Conservation (phyloP, 179 eudicot species). For the Sideroxylon spinosum region DNA sequence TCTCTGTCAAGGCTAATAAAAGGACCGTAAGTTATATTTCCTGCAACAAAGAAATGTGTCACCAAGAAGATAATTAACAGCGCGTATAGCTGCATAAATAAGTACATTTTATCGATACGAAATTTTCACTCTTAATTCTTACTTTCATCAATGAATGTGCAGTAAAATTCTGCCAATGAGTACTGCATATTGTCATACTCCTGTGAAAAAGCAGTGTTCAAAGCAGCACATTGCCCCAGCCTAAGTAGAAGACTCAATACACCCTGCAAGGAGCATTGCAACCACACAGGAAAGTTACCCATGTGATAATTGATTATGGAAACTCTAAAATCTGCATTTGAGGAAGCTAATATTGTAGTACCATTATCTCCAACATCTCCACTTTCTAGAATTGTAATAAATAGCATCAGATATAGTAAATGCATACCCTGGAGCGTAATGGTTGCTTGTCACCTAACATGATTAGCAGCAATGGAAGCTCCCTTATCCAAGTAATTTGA, state of each 20-base stretch:
- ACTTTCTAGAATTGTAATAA: neutral
- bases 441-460: conserved; percentile 57
- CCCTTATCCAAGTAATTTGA: conserved; percentile 63
- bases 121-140: conserved; percentile 8
- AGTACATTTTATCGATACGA: neutral
- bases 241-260: conserved; percentile 66
- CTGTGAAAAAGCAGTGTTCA: conserved; percentile 40
- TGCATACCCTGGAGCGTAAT: conserved; percentile 47
- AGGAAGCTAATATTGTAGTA: neutral
- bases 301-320: neutral
- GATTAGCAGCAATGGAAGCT: conserved; percentile 59
- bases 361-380: neutral
- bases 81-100: conserved; percentile 1
- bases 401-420: neutral
- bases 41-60: conserved; percentile 39
- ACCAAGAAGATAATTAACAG: neutral
- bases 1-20: conserved; percentile 65
- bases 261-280: conserved; percentile 39
- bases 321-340: neutral
- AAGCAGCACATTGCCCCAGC: conserved; percentile 56
- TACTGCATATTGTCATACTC: conserved; percentile 71
- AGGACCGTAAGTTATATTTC: conserved; percentile 58
- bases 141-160: conserved; percentile 46
- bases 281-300: neutral
- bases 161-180: conserved; percentile 47